phyloP scores from a whole-genome alignment of 2,329 filamentous ascomycete species.

The Raffaelea ambrosiae region DNA sequence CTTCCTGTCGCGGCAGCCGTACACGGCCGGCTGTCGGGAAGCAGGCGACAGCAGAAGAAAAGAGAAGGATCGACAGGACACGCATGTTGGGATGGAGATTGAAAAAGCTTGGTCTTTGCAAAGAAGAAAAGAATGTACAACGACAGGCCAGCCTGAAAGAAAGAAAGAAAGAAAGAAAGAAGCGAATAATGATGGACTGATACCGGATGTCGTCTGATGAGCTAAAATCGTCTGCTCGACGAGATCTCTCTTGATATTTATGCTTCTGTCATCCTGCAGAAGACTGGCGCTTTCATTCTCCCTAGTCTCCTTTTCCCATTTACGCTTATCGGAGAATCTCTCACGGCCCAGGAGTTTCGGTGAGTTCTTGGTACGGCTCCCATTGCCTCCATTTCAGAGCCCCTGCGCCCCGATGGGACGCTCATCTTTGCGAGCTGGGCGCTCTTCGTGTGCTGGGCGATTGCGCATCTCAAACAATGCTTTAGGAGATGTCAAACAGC shows the following conservation, averaged over 20 bases:
- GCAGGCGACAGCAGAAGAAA: background rate
- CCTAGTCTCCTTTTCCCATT: background rate
- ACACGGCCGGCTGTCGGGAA: background rate
- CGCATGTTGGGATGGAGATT: background rate
- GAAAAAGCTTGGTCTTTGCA: background rate
- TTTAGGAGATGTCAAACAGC: background rate
- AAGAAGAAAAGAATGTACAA: background rate
- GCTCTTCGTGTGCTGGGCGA: no score
- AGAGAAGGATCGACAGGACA: background rate
- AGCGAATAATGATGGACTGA: slow-evolving; percentile 1
- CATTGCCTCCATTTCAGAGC: background rate
- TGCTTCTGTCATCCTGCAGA: background rate
- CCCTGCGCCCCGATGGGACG: no score
- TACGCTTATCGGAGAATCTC: background rate
- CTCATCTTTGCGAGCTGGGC: no score
- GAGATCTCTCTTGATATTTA: background rate
- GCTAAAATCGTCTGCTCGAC: no score
- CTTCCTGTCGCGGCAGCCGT: background rate
- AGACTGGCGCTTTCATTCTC: background rate
- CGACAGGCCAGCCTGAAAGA: background rate
- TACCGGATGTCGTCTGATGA: no score
- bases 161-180: background rate
- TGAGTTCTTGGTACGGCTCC: background rate
- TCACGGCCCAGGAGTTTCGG: background rate
- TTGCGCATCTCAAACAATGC: background rate